Evolutionary conservation across 495 filamentous ascomycete species (phyloP), one percentile per base, ranked within the genome.

Genomic region (Aspergillus saccharolyticus): DNA sequence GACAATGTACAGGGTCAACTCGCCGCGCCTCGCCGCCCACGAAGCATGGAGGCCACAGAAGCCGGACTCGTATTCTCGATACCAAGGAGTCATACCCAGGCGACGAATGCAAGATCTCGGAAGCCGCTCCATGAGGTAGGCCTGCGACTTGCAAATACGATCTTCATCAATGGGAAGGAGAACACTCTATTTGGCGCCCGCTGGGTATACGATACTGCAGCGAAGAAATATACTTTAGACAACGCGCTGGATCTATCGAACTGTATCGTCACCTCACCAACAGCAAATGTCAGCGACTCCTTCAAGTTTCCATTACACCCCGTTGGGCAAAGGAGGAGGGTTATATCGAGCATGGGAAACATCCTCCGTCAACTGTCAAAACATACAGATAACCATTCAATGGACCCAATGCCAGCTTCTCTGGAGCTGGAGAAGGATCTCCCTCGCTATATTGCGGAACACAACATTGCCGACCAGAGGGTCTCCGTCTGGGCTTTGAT

Each of bases 401-500:
- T 67, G 12, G 64, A 71, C 33, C 58, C 74, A 9, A 77, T 81
- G 42, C 87, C 90, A 15, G 90, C 91, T 43, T 93, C 89, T 1
- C 73, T 78, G 22, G 89, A 96, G 66, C 71, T 96, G 17, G 90
- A 96, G 61, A 69, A 67, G 21, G 71, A 79, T 16, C 82, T 96
- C 30, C 79, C 83, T 1, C 71, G 69, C 4, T 80, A 89, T 42
- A 83, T 91, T 43, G 65, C 73, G 21, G 67, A 75, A 49, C 67
- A 74, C 42, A 62, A 70, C 16, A 76, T 83, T 18, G 59, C 63
- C 22, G 73, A 71, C 50, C 74, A 66, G 59, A 71, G 82, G 30
- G 77, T 89, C 3, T 78, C 79, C 8, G 86, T 94, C 3, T 95
- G 90, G 91, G 91, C 90, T 16, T 73, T 93, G 52, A 78, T 93